Percentiles rank a stretch among this genome's conserved stretches.
Conservation (phyloP, 768 basidiomycete species). For the Boletellus emodensis region DNA sequence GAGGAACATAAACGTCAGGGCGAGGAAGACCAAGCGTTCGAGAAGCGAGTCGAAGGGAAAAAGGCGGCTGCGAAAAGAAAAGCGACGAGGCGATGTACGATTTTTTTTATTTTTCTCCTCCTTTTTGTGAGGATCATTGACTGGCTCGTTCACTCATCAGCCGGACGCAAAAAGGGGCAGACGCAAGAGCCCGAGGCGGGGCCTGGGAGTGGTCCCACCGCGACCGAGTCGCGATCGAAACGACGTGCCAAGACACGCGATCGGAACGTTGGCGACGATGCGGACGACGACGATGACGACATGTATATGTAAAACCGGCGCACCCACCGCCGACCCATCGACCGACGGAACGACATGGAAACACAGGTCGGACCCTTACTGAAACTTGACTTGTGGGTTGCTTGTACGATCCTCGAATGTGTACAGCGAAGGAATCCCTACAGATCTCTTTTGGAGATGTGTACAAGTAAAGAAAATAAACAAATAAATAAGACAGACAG, state of each 20-base stretch:
- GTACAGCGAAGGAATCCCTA: too few relatives aligned
- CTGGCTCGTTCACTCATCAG: slow-evolving; percentile 3
- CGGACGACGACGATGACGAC: slow-evolving; percentile 19
- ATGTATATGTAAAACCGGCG: slow-evolving; percentile 21
- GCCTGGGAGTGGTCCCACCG: neutral
- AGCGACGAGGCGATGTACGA: slow-evolving; percentile 49
- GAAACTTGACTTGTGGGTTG: too few relatives aligned
- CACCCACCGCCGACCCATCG: neutral
- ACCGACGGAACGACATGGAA: too few relatives aligned
- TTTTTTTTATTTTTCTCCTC: neutral
- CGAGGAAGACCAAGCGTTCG: slow-evolving; percentile 85
- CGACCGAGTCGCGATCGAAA: slow-evolving; percentile 2
- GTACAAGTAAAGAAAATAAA: too few relatives aligned
- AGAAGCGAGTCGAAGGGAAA: slow-evolving; percentile 81
- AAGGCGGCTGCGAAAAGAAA: slow-evolving; percentile 75
- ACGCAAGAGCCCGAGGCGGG: slow-evolving; percentile 19
- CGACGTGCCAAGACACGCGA: slow-evolving; percentile 7
- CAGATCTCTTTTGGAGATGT: too few relatives aligned
- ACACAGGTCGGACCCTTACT: too few relatives aligned
- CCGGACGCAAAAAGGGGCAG: slow-evolving; percentile 29
- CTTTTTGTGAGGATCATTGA: neutral
- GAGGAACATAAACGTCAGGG: slow-evolving; percentile 82
- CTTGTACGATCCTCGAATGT: too few relatives aligned
- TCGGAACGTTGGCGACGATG: neutral
- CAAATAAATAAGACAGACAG: too few relatives aligned